phyloP scores from a whole-genome alignment of 2,329 filamentous ascomycete genomes.

The Cordyceps javanica region DNA sequence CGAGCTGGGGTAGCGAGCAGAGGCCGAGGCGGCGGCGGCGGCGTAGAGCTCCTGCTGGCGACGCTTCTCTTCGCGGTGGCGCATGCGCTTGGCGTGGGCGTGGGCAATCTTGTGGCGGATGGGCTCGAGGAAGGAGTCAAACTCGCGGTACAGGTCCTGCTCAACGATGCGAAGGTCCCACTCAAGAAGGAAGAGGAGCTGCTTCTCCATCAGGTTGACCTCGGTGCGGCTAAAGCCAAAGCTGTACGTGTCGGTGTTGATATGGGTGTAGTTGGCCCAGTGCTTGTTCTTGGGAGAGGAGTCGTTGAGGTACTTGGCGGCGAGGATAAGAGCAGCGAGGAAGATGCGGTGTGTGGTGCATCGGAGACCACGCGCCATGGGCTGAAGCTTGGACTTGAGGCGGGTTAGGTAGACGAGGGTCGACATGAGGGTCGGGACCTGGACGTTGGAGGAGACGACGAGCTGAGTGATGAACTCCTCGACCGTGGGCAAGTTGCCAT shows the following conservation, averaged over 20 bases:
- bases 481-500: conserved; percentile 64
- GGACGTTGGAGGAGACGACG: conserved; percentile 88
- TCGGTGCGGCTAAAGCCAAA: conserved; percentile 94
- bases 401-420: conserved; percentile 88
- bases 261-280: conserved; percentile 89
- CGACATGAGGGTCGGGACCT: conserved; percentile 95
- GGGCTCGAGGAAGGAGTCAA: conserved; percentile 83
- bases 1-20: conserved; percentile 37
- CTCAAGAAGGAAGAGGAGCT: conserved; percentile 87
- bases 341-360: conserved; percentile 99
- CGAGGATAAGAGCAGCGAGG: conserved; percentile 74
- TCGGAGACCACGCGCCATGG: conserved; percentile 90
- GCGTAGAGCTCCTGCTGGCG: conserved; percentile 29
- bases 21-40: conserved; percentile 19
- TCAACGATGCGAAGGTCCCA: conserved; percentile 87
- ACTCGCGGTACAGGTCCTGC: conserved; percentile 78
- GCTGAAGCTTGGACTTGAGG: conserved; percentile 77
- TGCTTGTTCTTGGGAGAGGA: conserved; percentile 99
- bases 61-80: conserved; percentile 41
- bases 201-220: conserved; percentile 99
- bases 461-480: conserved; percentile 90
- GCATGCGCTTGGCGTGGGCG: conserved; percentile 44
- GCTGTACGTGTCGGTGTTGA: conserved; percentile 56
- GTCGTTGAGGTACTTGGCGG: conserved; percentile 97
- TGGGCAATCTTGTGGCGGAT: conserved; percentile 59